phyloP scores from a whole-genome alignment of 2,329 filamentous ascomycete species.

The Fusarium fracticaudum region DNA sequence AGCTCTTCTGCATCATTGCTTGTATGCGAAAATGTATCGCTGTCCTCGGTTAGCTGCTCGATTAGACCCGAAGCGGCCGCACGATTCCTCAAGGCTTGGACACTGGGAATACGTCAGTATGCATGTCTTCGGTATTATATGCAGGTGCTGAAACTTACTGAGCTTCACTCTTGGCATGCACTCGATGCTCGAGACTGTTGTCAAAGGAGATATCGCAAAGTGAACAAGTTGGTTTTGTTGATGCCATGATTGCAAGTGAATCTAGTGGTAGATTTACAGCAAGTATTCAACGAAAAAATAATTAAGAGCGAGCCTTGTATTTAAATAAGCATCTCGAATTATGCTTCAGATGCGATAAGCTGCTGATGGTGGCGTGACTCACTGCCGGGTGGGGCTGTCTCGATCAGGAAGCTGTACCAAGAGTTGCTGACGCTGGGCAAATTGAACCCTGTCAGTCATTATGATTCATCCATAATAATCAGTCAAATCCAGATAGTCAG shows the following conservation, averaged over 20 bases:
- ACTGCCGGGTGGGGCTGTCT: background rate
- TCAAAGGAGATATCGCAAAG: slow-evolving; percentile 7
- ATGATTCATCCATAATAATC: background rate
- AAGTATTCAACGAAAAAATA: background rate
- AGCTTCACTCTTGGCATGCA: slow-evolving; percentile 10
- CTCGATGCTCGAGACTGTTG: slow-evolving; percentile 6
- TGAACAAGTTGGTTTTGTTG: background rate
- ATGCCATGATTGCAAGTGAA: background rate
- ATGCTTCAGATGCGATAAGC: background rate
- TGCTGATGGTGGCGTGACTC: slow-evolving; percentile 5
- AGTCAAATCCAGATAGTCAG: background rate
- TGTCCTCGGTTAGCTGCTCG: background rate
- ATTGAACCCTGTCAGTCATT: background rate
- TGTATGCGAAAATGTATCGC: background rate
- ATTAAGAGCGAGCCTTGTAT: background rate
- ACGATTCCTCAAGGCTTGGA: background rate
- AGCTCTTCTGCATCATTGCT: background rate
- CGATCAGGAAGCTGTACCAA: slow-evolving; percentile 1
- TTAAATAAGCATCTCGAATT: background rate
- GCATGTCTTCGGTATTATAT: accelerated
- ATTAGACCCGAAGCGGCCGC: slow-evolving; percentile 1
- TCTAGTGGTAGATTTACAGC: background rate
- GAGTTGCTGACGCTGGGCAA: background rate
- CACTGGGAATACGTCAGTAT: background rate
- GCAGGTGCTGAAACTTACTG: background rate